Percentiles rank a stretch among this genome's conserved stretches.
These are phyloP conservation scores for Pleurotus giganteus DNA, from an alignment of 768 basidiomycete species.

Conservation along the genomic window DNA sequence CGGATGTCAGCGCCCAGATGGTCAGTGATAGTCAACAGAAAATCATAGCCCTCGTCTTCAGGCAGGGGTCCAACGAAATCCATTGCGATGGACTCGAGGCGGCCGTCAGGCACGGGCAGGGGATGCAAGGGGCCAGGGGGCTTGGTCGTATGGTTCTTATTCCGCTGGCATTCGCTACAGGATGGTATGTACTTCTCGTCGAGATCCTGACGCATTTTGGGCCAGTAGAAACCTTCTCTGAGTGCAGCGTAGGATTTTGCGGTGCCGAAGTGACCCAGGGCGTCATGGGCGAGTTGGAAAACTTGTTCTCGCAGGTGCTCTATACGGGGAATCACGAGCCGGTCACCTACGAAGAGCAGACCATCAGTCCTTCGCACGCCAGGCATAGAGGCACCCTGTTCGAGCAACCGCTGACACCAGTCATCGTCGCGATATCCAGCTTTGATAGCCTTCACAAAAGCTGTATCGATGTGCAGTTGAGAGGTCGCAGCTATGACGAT, in stretches of 20 bases:
- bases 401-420: constrained; percentile 12
- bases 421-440: neutral
- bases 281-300: constrained; percentile 14
- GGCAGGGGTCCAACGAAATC: constrained; percentile 32
- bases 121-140: constrained; percentile 28
- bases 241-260: constrained; percentile 18
- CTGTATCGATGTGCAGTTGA: neutral
- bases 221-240: constrained; percentile 15
- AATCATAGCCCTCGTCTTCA: constrained; percentile 21
- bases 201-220: constrained; percentile 23
- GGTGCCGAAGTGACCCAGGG: constrained; percentile 17
- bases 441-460: neutral
- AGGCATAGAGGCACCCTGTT: constrained; percentile 11
- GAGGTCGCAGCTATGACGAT: constrained; percentile 21
- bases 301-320: constrained; percentile 18
- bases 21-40: constrained; percentile 23
- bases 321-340: constrained; percentile 8
- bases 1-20: constrained; percentile 14
- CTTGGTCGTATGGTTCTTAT: constrained; percentile 13
- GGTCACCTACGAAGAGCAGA: constrained; percentile 12
- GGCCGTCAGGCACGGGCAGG: constrained; percentile 12
- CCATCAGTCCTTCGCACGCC: neutral
- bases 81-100: constrained; percentile 20
- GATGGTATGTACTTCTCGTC: constrained; percentile 23
- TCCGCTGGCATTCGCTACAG: constrained; percentile 23